Evolutionary conservation across 2,329 filamentous ascomycete genomes (phyloP).

Genomic region (Coleophoma crateriformis): DNA sequence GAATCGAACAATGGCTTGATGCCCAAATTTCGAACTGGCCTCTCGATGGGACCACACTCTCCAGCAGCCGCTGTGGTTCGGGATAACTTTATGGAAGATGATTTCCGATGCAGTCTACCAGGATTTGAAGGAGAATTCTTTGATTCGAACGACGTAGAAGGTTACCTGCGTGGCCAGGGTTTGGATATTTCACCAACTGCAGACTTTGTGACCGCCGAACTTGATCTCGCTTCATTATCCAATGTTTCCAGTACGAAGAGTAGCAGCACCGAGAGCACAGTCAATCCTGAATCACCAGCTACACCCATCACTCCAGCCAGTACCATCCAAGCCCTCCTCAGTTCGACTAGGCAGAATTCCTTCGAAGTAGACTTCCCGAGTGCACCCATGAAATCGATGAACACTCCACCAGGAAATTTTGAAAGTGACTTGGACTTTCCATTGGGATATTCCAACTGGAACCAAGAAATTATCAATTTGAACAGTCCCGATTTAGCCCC

Average conservation of each 20-base stretch:
- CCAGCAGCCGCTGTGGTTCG: slow-evolving; percentile 31
- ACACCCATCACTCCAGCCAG: slow-evolving; percentile 18
- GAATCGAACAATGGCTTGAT: slow-evolving; percentile 18
- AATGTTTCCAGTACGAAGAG: slow-evolving; percentile 8
- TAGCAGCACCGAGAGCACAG: slow-evolving; percentile 8
- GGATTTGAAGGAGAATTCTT: slow-evolving; percentile 73
- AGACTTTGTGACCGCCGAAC: slow-evolving; percentile 54
- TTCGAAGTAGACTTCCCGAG: slow-evolving; percentile 8
- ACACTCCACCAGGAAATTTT: not conserved
- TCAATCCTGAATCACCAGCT: not conserved
- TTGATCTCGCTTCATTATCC: slow-evolving; percentile 30
- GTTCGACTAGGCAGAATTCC: not conserved
- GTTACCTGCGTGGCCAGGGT: slow-evolving; percentile 60
- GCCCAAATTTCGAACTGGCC: slow-evolving; percentile 27
- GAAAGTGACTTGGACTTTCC: slow-evolving; percentile 12
- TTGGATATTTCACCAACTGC: slow-evolving; percentile 55
- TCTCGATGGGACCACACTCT: slow-evolving; percentile 44
- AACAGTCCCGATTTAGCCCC: not conserved
- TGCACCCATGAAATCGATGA: not conserved
- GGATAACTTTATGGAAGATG: slow-evolving; percentile 37
- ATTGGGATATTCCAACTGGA: slow-evolving; percentile 6
- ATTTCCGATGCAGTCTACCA: slow-evolving; percentile 47
- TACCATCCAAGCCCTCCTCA: slow-evolving; percentile 4
- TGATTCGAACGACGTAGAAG: slow-evolving; percentile 71
- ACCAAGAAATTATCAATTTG: not conserved